Evolutionary conservation across 371 early-diverging fungal genomes (phyloP).

Genomic region (Mortierella sp.): DNA sequence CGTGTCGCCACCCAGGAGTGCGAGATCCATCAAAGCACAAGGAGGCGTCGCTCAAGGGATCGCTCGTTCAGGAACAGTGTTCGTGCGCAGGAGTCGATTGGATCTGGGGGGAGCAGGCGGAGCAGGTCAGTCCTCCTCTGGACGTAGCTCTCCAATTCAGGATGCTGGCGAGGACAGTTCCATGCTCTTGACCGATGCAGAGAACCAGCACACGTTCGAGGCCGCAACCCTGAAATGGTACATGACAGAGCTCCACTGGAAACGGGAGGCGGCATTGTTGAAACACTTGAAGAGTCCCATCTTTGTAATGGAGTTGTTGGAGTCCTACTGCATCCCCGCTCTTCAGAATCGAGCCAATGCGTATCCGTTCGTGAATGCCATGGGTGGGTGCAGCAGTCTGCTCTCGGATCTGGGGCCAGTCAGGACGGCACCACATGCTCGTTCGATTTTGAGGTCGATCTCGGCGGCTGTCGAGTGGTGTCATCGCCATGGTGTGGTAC

Average conservation of each 20-base stretch:
- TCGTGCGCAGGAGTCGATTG: conserved; percentile 36
- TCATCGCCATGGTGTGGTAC: conserved; percentile 49
- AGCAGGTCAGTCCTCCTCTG: not conserved
- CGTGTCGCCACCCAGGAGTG: conserved; percentile 37
- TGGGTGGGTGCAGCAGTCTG: conserved; percentile 46
- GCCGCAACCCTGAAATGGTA: conserved; percentile 47
- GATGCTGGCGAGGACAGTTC: conserved; percentile 37
- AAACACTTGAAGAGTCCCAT: conserved; percentile 54
- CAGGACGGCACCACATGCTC: conserved; percentile 37
- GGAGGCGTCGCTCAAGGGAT: conserved; percentile 15
- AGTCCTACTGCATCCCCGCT: conserved; percentile 48
- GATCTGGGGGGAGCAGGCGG: too few species aligned
- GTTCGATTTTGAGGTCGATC: conserved; percentile 39
- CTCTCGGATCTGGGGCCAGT: conserved; percentile 34
- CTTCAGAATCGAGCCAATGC: conserved; percentile 40
- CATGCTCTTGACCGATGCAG: conserved; percentile 51
- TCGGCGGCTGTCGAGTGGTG: conserved; percentile 54
- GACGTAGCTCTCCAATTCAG: conserved; percentile 1
- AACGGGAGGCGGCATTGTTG: conserved; percentile 50
- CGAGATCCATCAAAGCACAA: conserved; percentile 35
- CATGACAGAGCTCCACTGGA: conserved; percentile 54
- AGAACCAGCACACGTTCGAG: conserved; percentile 53
- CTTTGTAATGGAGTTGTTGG: conserved; percentile 49
- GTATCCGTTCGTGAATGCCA: conserved; percentile 48
- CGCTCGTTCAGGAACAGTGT: conserved; percentile 44